A percentile compares a stretch with the other conserved stretches of the same genome.
These are phyloP conservation scores for Neonectria magnoliae DNA, from an alignment of 2,329 filamentous ascomycete species.

Conservation along the genomic window DNA sequence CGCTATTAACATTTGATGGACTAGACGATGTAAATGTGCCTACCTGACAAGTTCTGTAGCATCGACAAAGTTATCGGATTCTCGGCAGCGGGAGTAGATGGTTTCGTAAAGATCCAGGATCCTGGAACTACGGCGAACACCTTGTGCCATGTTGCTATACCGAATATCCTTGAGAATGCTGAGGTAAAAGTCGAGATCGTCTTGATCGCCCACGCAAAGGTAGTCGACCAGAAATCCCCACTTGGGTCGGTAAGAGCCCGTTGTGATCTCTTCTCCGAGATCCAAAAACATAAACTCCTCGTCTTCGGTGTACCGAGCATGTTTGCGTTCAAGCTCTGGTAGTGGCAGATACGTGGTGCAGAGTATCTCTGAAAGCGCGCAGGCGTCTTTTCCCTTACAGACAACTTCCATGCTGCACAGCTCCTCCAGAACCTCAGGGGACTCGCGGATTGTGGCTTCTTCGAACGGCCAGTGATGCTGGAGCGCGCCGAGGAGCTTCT, in stretches of 20 bases:
- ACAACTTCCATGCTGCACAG: slow-evolving; percentile 21
- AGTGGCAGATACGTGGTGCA: slow-evolving; percentile 29
- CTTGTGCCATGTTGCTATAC: slow-evolving; percentile 1
- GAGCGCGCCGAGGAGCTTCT: slow-evolving; percentile 18
- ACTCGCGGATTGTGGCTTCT: not conserved
- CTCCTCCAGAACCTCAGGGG: slow-evolving; percentile 9
- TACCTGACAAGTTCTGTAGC: slow-evolving; percentile 20
- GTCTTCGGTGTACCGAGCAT: slow-evolving; percentile 27
- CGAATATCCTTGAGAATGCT: slow-evolving; percentile 24
- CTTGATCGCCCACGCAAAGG: slow-evolving; percentile 26
- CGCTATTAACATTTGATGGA: not conserved
- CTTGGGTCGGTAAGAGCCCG: slow-evolving; percentile 19
- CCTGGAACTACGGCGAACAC: slow-evolving; percentile 10
- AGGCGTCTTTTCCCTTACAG: slow-evolving; percentile 21
- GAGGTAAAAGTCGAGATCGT: slow-evolving; percentile 33
- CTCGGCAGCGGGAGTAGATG: slow-evolving; percentile 29
- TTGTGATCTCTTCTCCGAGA: slow-evolving; percentile 23
- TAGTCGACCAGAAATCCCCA: slow-evolving; percentile 37
- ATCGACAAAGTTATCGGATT: slow-evolving; percentile 21
- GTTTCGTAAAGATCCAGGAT: slow-evolving; percentile 35
- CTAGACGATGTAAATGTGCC: not conserved
- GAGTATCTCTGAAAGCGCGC: not conserved
- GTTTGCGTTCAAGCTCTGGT: slow-evolving; percentile 30
- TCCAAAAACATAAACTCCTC: slow-evolving; percentile 30
- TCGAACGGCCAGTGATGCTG: slow-evolving; percentile 23